Base-by-base conservation (phyloP, 352 stramenopile species). In the Pythium scleroteichum region DNA sequence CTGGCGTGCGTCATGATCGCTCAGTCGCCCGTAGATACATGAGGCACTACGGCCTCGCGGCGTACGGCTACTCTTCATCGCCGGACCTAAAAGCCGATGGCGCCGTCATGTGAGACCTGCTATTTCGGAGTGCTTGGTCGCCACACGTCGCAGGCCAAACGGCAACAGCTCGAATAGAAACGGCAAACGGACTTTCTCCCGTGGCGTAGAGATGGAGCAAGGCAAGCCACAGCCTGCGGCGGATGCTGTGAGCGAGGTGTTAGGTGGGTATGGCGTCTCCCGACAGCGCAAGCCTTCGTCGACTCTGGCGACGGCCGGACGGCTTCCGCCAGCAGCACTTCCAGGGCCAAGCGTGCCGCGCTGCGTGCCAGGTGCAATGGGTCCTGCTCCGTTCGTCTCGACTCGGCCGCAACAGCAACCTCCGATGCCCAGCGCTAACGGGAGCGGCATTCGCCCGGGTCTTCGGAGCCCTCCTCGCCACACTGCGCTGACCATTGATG, bases 211-310 rank as follows among this genome's bases (percentile, higher is more conserved):
- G 1, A 45, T 46, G 49, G 32, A 56, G 32, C n/a, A 12, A 27
- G 32, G 42, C 2, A 1, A 16, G 33, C 26, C 9, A 39, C 19
- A 13, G 12, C 68, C 66, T 40, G 68, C 66, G 44, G 75, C 65
- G 14, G 64, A 50, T 45, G 77, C 78, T 14, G 73, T 85, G 2
- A 71, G 66, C 20, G 75, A 87, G 19, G 73, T 72, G 4, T 45
- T 87, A 2, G 67, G 64, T 26, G 72, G 53, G 3, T 38, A 59
- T 20, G 62, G 42, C 10, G 26, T 67, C n/a, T 27, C 38, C 1
- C 26, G 51, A 5, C 5, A 2, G 38, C 35, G 56, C 16, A 39
- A 56, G 26, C 24, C 8, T 6, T 51, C 53, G 27, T 27, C 5
- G 8, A 27, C 22, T 16, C 17, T 23, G 35, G 20, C 17, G 48